Evolutionary conservation across 129 eudicot genomes (phyloP), one percentile per base, ranked within the genome.

Genomic region (Centella asiatica): DNA sequence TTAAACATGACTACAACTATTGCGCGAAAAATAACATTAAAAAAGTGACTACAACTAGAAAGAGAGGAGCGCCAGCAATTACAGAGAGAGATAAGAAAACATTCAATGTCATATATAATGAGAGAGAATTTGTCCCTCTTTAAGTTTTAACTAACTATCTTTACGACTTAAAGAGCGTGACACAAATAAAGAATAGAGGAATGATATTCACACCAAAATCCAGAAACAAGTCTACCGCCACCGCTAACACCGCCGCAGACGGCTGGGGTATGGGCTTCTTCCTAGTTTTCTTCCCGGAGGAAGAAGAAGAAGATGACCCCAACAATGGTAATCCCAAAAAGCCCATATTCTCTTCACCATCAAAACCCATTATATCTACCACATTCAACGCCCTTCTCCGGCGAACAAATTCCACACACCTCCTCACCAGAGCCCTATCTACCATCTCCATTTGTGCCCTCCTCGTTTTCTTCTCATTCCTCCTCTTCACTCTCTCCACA

Each of bases 361-460:
- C 58, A 11, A 19, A 70, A 5, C n/a, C 8, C 25, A 47, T 9
- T 18, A n/a, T n/a, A n/a, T n/a, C n/a, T n/a, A 25, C 27, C 36
- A 29, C 72, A 45, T 19, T 69, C 15, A 76, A 68, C 3, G 32
- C 82, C 13, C 59, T 80, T 24, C 66, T 77, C 63, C 62, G 66
- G n/a, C 72, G 86, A 32, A 71, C 82, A 11, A 84, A 72, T 55
- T 76, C 89, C 60, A 45, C 44, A 10, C 88, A 83, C n/a, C 74
- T 83, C 7, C 77, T 86, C 20, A 70, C 80, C 58, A 81, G 67
- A 75, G 77, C 97, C 29, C 95, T 80, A 72, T 90, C 94, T 60
- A 90, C 94, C 15, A 82, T 90, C 54, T 86, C 95, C 23, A 75
- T 90, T 15, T 90, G 97, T 57, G 80, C 84, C 0, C 74, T 90